Base-by-base conservation (phyloP, 2,329 filamentous ascomycete genomes). In the Ophiostoma tasmaniense region DNA sequence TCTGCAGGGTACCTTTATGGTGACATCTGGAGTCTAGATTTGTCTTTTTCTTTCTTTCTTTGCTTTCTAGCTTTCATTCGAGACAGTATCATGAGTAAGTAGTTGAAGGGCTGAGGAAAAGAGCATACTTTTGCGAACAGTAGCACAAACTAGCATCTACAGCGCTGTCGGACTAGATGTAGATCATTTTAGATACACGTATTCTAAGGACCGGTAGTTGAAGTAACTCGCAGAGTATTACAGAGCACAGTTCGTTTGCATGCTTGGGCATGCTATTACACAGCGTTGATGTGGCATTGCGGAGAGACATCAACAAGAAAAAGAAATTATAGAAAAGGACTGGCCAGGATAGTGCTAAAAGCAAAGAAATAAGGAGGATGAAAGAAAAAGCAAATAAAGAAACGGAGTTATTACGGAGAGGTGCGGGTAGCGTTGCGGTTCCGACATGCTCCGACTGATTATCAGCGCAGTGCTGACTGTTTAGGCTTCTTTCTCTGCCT, bases 391-490 rank as follows among this genome's bases (percentile, higher is more conserved):
- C 14, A 50, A 50, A 50, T 13, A 33, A 52, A 37, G 20, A 64
- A 62, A 61, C 39, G 35, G 42, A 42, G 35, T 28, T 39, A 39
- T 25, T 17, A 39, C 64, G 39, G 64, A 45, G 17, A 39, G 17
- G 11, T n/a, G 42, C 20, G 50, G 50, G n/a, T 55, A 25, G n/a
- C 14, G 39, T 33, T 66, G 64, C 39, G 64, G 64, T 66, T 66
- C 64, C 39, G 64, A 66, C 64, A 50, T 52, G 64, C 64, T 66
- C 39, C 39, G 42, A 67, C 25, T 33, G 22, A 55, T 22, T 55
- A 55, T 55, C 59, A 62, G 28, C 10, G 30, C 28, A 17, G 30
- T 33, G 59, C 59, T 33, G 59, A 30, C 59, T 62, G 59, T 61
- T 7, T 20, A n/a, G 45, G 2, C 45, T 10, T 52, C 39, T 45